Evolutionary conservation across 306 rosid species (phyloP).

Genomic region (Vigna nakashimae): DNA sequence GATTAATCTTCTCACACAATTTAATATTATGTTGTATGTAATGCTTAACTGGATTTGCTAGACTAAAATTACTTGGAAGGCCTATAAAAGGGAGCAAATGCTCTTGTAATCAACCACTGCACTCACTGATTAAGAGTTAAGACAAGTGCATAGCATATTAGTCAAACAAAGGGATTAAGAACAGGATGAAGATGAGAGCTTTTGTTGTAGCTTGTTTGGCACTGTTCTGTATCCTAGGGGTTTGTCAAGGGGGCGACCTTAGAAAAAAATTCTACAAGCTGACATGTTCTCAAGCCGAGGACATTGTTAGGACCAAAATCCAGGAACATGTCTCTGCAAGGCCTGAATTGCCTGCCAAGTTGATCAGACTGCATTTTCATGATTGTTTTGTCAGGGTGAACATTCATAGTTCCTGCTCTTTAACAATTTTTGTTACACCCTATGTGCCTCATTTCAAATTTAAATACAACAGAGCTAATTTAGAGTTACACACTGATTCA

Average conservation of each 20-base stretch:
- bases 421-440: background rate
- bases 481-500: background rate
- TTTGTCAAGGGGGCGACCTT: conserved; percentile 53
- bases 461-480: background rate
- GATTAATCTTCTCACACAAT: background rate
- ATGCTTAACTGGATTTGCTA: conserved; percentile 23
- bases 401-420: background rate
- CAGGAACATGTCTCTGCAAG: conserved; percentile 48
- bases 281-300: conserved; percentile 57
- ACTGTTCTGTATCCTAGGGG: conserved; percentile 35
- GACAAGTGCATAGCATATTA: background rate
- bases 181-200: conserved; percentile 39
- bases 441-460: conserved; percentile 5
- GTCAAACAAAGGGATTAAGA: background rate
- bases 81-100: conserved; percentile 34
- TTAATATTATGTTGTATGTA: background rate
- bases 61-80: background rate
- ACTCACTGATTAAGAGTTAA: background rate
- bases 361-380: conserved; percentile 70
- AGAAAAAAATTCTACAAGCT: conserved; percentile 51
- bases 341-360: conserved; percentile 55
- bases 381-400: conserved; percentile 74
- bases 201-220: conserved; percentile 43
- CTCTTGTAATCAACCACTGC: conserved; percentile 9
- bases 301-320: conserved; percentile 43